Percentiles rank a stretch among this genome's conserved stretches.
These are phyloP conservation scores for Termitomyces eurrhizus DNA, from an alignment of 768 basidiomycete species.

Conservation along the genomic window DNA sequence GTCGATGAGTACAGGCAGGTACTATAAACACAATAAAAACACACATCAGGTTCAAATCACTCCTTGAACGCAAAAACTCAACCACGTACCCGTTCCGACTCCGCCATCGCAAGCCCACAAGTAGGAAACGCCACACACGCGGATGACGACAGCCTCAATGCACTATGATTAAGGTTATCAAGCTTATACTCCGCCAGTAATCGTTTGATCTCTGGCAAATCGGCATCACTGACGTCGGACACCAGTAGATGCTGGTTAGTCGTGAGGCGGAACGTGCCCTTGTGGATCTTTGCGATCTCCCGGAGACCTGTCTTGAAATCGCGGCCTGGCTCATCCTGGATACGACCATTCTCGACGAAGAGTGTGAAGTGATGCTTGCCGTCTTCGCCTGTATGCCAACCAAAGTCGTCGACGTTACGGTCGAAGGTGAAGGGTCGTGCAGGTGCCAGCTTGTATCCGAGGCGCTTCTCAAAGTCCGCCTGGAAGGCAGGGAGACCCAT, in stretches of 20 bases:
- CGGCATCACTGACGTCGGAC: slow-evolving; percentile 72
- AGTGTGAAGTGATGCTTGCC: slow-evolving; percentile 88
- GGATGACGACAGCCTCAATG: slow-evolving; percentile 81
- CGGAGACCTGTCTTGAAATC: slow-evolving; percentile 91
- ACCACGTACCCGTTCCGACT: slow-evolving; percentile 51
- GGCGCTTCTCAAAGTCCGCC: slow-evolving; percentile 82
- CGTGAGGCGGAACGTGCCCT: slow-evolving; percentile 90
- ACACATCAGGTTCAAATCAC: neutral
- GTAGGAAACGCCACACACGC: slow-evolving; percentile 99
- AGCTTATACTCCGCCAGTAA: slow-evolving; percentile 83
- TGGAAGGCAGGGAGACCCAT: slow-evolving; percentile 89
- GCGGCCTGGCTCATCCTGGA: slow-evolving; percentile 88
- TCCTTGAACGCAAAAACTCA: neutral
- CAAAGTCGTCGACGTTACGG: slow-evolving; percentile 89
- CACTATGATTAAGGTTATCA: slow-evolving; percentile 80
- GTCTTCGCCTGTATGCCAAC: slow-evolving; percentile 86
- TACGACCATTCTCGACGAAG: slow-evolving; percentile 96
- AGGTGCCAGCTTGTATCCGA: slow-evolving; percentile 74
- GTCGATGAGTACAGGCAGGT: slow-evolving; percentile 87
- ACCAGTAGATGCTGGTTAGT: slow-evolving; percentile 93
- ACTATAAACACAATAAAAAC: too few species aligned
- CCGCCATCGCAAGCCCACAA: slow-evolving; percentile 60
- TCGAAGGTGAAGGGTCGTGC: slow-evolving; percentile 79
- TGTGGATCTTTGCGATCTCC: slow-evolving; percentile 93
- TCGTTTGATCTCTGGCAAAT: slow-evolving; percentile 73